Conservation (phyloP, 2,329 filamentous ascomycete species). For the Verticillium longisporum region DNA sequence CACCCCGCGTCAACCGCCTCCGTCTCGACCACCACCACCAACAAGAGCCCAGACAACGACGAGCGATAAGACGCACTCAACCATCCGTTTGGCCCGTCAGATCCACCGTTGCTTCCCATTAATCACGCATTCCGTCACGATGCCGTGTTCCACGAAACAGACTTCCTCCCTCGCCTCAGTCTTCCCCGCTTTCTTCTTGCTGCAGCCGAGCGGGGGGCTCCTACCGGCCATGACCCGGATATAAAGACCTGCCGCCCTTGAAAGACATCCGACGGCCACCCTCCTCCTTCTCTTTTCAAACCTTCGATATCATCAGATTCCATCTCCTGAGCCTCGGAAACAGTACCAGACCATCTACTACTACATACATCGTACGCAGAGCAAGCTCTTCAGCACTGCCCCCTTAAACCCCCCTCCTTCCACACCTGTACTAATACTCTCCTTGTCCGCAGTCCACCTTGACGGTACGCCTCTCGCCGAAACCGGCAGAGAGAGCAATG, state of each 20-base stretch:
- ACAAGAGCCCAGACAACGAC: not conserved
- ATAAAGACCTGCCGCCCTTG: not conserved
- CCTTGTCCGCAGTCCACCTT: not conserved
- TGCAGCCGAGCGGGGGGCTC: not conserved
- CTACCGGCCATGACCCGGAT: not conserved
- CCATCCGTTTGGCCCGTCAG: not conserved
- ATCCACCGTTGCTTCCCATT: not conserved
- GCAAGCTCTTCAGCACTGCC: not conserved
- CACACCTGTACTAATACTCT: not conserved
- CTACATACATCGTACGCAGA: not conserved
- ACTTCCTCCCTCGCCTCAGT: not conserved
- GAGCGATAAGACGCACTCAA: not conserved
- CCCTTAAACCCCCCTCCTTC: not conserved
- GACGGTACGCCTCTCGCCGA: not conserved
- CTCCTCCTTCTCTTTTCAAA: not conserved
- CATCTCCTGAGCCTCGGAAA: not conserved
- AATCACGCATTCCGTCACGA: not conserved
- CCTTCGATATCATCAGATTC: not conserved
- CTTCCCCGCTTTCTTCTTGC: slow-evolving; percentile 1
- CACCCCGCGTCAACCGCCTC: not conserved
- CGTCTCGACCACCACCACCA: not conserved
- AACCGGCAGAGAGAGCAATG: slow-evolving; percentile 1
- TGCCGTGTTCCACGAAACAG: not conserved
- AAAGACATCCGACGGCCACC: not conserved
- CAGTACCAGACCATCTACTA: not conserved